Conservation (phyloP, 2,329 filamentous ascomycete species). For the Arthrobotrys megalospora region DNA sequence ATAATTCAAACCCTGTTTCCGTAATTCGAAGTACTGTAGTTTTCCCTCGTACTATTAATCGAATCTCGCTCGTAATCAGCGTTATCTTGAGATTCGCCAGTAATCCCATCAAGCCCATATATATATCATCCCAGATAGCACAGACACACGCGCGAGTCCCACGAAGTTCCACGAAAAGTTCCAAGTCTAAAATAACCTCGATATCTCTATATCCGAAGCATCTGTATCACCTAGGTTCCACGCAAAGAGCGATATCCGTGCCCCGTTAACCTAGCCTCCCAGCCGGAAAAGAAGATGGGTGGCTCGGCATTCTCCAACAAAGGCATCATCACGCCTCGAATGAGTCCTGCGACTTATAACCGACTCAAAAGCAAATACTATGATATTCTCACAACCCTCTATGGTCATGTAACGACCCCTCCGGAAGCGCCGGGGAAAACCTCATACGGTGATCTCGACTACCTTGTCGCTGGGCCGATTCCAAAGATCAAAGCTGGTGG, state of each 20-base stretch:
- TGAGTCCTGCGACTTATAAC: conserved; percentile 74
- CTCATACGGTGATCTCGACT: conserved; percentile 81
- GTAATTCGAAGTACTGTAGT: too few species aligned
- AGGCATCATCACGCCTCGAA: conserved; percentile 76
- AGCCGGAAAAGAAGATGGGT: conserved; percentile 76
- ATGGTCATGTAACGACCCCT: conserved; percentile 73
- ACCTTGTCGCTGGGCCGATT: conserved; percentile 72
- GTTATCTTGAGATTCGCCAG: too few species aligned
- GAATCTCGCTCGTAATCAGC: too few species aligned
- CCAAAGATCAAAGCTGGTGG: neutral
- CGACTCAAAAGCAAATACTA: conserved; percentile 70
- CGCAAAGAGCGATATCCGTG: neutral
- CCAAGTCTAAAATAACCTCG: neutral
- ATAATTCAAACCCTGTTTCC: too few species aligned
- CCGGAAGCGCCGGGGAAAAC: conserved; percentile 79
- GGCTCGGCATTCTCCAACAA: conserved; percentile 74
- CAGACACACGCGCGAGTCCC: neutral
- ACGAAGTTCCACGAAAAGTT: too few species aligned
- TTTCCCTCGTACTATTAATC: too few species aligned
- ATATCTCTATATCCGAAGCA: neutral
- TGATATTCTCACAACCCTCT: conserved; percentile 71
- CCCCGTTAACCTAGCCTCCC: neutral
- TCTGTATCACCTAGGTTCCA: too few species aligned
- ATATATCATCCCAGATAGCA: too few species aligned
- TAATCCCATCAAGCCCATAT: too few species aligned